Percentiles rank a stretch among this genome's conserved stretches.
phyloP scores from a whole-genome alignment of 2,329 filamentous ascomycete genomes.

The Stemphylium beticola region DNA sequence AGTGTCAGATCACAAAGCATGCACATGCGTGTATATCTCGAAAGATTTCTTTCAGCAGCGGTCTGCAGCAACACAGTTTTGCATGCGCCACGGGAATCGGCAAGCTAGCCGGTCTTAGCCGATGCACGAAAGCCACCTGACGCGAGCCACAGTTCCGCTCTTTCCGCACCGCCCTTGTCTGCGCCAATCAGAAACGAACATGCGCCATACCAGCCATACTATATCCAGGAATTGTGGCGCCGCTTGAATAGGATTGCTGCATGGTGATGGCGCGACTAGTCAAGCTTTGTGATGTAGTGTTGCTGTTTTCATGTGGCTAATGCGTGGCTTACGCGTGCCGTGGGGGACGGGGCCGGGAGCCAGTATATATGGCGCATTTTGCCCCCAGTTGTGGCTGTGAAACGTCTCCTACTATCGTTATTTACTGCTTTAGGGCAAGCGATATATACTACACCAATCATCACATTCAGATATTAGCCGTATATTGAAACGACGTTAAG shows the following conservation, averaged over 20 bases:
- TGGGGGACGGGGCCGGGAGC: constrained; percentile 1
- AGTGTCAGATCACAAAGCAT: background rate
- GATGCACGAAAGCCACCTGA: constrained; percentile 12
- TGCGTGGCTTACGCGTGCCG: constrained; percentile 21
- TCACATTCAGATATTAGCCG: background rate
- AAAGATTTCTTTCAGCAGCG: background rate
- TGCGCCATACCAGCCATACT: constrained; percentile 10
- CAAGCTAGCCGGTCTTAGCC: constrained; percentile 14
- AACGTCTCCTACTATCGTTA: background rate
- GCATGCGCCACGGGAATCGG: constrained; percentile 21
- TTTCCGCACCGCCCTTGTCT: constrained; percentile 17
- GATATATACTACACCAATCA: background rate
- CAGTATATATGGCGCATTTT: constrained; percentile 11
- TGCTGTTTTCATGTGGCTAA: constrained; percentile 11
- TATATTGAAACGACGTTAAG: background rate
- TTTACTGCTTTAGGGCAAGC: background rate
- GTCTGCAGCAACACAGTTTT: background rate
- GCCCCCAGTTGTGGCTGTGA: constrained; percentile 11
- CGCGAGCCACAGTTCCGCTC: constrained; percentile 16
- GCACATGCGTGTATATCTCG: background rate
- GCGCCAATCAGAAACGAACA: constrained; percentile 12
- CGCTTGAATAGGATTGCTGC: constrained; percentile 4
- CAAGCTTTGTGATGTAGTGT: constrained; percentile 16
- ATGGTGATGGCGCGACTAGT: constrained; percentile 14
- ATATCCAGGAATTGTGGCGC: constrained; percentile 10